phyloP scores from a whole-genome alignment of 179 eudicot genomes.

The Beta macrorhiza region DNA sequence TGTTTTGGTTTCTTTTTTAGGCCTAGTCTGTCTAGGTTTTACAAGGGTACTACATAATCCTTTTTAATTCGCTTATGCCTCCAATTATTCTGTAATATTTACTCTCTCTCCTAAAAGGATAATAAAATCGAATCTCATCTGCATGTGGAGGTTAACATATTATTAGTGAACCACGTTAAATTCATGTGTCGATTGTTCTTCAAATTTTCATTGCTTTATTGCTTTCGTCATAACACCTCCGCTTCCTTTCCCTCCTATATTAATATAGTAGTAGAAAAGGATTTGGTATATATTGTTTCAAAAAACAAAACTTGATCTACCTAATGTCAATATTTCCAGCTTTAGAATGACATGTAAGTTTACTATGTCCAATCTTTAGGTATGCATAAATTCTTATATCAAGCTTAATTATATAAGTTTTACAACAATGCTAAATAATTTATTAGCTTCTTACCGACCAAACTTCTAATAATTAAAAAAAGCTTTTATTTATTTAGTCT shows the following conservation, averaged over 20 bases:
- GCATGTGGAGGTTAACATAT: too few relatives aligned
- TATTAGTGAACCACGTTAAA: too few relatives aligned
- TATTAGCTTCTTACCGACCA: neutral
- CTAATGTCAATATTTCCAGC: constrained; percentile 12
- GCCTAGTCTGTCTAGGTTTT: too few relatives aligned
- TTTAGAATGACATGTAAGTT: constrained; percentile 4
- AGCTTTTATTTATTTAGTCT: neutral
- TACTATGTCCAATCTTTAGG: constrained; percentile 25
- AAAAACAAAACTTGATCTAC: neutral
- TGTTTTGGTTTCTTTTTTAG: too few relatives aligned
- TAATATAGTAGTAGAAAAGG: neutral
- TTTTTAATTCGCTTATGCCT: too few relatives aligned
- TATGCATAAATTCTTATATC: neutral
- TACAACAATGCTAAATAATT: neutral
- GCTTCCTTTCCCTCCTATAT: too few relatives aligned
- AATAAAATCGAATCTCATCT: too few relatives aligned
- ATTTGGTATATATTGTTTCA: constrained; percentile 23
- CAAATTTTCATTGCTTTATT: neutral
- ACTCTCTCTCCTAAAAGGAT: too few relatives aligned
- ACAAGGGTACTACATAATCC: too few relatives aligned
- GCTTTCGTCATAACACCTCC: too few relatives aligned
- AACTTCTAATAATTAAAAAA: neutral
- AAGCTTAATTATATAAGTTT: neutral
- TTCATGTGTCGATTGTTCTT: neutral
- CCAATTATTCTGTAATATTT: too few relatives aligned